A percentile compares a stretch with the other conserved stretches of the same genome.
phyloP scores from a whole-genome alignment of 163 green algal genomes.

The Scenedesmus sp. region DNA sequence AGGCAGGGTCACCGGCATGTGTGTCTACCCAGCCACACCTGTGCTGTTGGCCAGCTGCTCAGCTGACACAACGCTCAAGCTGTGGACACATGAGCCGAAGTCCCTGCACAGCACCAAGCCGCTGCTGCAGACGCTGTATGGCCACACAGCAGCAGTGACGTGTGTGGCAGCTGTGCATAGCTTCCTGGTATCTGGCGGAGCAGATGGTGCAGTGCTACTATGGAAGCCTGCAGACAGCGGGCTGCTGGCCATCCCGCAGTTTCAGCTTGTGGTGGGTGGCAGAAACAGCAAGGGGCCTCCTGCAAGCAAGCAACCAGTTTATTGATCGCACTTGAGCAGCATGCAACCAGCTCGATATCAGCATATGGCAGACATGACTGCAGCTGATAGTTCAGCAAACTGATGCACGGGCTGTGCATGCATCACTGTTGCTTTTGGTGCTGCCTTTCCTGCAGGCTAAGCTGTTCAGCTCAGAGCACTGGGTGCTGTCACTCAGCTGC shows the following conservation, averaged over 20 bases:
- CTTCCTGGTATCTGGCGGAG: constrained; percentile 74
- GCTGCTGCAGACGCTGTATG: constrained; percentile 77
- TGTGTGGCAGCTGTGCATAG: constrained; percentile 58
- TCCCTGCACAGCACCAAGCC: constrained; percentile 26
- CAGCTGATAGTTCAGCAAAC: background rate
- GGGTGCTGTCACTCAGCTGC: constrained; percentile 41
- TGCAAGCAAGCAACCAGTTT: background rate
- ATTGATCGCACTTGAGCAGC: no score
- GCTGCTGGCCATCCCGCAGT: constrained; percentile 17
- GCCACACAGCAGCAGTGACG: constrained; percentile 79
- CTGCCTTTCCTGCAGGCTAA: background rate
- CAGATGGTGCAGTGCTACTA: constrained; percentile 74
- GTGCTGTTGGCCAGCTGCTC: constrained; percentile 20
- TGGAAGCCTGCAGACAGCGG: constrained; percentile 70
- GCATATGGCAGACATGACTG: no score
- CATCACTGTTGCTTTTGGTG: background rate
- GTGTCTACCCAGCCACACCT: background rate
- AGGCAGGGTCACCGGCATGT: background rate
- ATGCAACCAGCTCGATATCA: no score
- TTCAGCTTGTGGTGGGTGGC: constrained; percentile 17
- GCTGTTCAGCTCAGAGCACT: constrained; percentile 23
- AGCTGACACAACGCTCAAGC: constrained; percentile 33
- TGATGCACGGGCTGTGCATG: background rate
- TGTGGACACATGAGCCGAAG: constrained; percentile 29
- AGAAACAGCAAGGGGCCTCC: background rate